Conservation (phyloP, 2,329 filamentous ascomycete genomes). For the Alternaria sp. region DNA sequence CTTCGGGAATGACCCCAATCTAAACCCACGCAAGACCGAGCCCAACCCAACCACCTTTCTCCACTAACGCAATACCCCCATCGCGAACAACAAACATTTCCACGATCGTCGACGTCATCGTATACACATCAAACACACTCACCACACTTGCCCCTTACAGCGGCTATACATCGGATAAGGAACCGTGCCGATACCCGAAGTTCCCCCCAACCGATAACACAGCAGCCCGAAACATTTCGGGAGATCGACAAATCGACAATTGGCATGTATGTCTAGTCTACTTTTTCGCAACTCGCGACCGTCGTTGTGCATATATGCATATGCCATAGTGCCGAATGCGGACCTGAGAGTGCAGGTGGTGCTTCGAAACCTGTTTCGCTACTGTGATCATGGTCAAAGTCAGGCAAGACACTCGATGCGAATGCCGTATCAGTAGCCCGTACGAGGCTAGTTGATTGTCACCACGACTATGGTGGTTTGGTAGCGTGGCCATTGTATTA, state of each 20-base stretch:
- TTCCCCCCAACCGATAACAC: not conserved
- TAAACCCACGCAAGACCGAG: not conserved
- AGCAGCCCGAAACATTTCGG: slow-evolving; percentile 14
- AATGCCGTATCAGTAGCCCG: not conserved
- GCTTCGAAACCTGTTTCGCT: not conserved
- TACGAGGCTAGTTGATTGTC: not conserved
- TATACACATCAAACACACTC: not conserved
- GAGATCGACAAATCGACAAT: slow-evolving; percentile 18
- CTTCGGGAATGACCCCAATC: not conserved
- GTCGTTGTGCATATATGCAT: not conserved
- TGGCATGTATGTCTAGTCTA: not conserved
- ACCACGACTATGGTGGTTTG: slow-evolving; percentile 4
- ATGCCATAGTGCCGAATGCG: not conserved
- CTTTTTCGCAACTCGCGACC: not conserved
- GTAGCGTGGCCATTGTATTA: not conserved
- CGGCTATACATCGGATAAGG: not conserved
- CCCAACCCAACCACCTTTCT: not conserved
- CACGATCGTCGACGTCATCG: slow-evolving; percentile 11
- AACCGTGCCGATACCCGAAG: slow-evolving; percentile 2
- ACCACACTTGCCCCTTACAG: not conserved
- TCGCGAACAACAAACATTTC: not conserved
- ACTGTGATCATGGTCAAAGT: not conserved
- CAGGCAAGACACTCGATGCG: not conserved
- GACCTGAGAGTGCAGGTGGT: slow-evolving; percentile 6
- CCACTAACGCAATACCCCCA: not conserved